Evolutionary conservation across 23 red algal species (phyloP).

Genomic region (Agarophyton chilense): DNA sequence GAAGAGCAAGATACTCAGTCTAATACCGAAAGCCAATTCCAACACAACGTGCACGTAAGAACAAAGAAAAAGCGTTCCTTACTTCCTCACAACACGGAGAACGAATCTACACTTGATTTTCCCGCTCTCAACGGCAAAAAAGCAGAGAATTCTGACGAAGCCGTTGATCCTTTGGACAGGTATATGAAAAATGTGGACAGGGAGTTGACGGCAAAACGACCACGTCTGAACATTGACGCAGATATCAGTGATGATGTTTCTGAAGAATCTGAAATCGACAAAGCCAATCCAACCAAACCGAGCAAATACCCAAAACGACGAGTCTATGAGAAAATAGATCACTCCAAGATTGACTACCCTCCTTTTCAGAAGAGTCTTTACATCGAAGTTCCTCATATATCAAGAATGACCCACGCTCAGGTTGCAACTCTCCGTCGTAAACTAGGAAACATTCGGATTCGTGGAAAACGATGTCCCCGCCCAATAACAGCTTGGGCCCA

Average conservation of each 20-base stretch:
- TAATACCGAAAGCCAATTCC: neutral
- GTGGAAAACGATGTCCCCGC: constrained; percentile 76
- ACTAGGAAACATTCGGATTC: constrained; percentile 77
- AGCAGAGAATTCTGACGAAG: neutral
- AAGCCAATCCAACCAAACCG: neutral
- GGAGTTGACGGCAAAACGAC: neutral
- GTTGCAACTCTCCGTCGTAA: constrained; percentile 57
- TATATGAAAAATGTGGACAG: constrained; percentile 22
- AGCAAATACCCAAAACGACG: constrained; percentile 36
- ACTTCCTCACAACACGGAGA: neutral
- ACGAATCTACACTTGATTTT: neutral
- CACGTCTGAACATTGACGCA: neutral
- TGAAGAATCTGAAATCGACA: neutral
- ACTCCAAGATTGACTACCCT: constrained; percentile 73
- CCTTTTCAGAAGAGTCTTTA: constrained; percentile 89
- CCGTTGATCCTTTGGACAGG: constrained; percentile 22
- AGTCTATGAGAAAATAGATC: constrained; percentile 82
- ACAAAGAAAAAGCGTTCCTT: neutral
- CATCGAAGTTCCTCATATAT: constrained; percentile 67
- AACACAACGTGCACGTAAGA: neutral
- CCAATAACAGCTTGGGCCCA: constrained; percentile 82
- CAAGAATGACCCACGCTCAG: constrained; percentile 47
- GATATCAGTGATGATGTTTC: neutral
- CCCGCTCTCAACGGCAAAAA: neutral
- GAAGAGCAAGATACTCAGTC: neutral